Evolutionary conservation across 148 eudicot species (phyloP).

Genomic region (Chenopodium suecicum): DNA sequence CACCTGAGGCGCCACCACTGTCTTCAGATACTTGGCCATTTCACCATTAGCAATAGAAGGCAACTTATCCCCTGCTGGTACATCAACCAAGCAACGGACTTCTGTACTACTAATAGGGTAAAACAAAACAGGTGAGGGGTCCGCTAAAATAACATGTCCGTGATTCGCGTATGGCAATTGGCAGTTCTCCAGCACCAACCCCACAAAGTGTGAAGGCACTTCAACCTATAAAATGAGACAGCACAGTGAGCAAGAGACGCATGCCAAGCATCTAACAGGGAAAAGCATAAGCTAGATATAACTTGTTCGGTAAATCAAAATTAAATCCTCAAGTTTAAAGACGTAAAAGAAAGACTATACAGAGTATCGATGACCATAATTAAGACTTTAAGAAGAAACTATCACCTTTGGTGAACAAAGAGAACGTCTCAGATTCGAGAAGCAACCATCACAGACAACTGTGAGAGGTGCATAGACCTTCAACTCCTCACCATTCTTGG

Average conservation of each 20-base stretch:
- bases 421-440: conserved; percentile 62
- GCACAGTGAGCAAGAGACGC: neutral
- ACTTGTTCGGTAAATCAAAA: neutral
- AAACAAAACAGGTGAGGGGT: conserved; percentile 72
- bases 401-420: conserved; percentile 67
- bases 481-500: conserved; percentile 47
- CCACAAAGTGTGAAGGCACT: conserved; percentile 72
- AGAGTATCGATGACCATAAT: neutral
- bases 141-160: conserved; percentile 72
- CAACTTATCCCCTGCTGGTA: conserved; percentile 67
- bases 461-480: conserved; percentile 65
- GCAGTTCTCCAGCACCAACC: conserved; percentile 66
- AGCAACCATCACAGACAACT: conserved; percentile 74
- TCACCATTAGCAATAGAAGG: conserved; percentile 80
- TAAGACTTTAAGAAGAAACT: neutral
- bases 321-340: neutral
- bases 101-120: conserved; percentile 73
- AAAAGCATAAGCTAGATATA: neutral
- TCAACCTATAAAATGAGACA: conserved; percentile 50
- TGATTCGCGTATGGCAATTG: conserved; percentile 55
- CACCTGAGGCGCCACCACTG: conserved; percentile 74
- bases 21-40: conserved; percentile 65
- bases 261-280: neutral
- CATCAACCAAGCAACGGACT: conserved; percentile 71
- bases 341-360: too few relatives aligned